A percentile compares a stretch with the other conserved stretches of the same genome.
phyloP scores from a whole-genome alignment of 257 asterid species.

The Capsicum pubescens region DNA sequence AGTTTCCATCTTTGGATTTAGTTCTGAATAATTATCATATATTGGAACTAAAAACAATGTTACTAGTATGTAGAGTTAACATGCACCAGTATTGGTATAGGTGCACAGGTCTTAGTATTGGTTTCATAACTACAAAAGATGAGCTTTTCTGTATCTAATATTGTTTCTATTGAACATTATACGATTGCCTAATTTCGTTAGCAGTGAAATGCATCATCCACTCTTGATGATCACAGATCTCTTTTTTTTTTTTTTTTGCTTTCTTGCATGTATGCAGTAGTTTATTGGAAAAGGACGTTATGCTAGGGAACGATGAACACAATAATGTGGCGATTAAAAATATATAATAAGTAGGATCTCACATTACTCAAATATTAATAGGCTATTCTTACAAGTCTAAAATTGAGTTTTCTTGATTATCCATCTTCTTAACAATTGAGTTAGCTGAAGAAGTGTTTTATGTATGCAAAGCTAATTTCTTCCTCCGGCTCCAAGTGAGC shows the following conservation, averaged over 20 bases:
- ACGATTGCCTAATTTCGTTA: background rate
- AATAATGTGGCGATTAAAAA: background rate
- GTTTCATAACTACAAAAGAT: conserved; percentile 8
- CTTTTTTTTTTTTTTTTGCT: background rate
- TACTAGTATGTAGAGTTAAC: background rate
- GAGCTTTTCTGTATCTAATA: background rate
- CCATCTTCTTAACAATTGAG: background rate
- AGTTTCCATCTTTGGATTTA: conserved; percentile 28
- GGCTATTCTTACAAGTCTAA: background rate
- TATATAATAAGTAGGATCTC: background rate
- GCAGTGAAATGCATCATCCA: conserved; percentile 4
- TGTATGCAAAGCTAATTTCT: conserved; percentile 2
- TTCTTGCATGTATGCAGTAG: background rate
- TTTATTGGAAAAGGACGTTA: background rate
- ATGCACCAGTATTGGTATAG: background rate
- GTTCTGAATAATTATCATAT: background rate
- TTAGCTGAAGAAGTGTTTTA: background rate
- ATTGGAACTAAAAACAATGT: background rate
- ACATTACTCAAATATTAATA: background rate
- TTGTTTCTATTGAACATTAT: conserved; percentile 10
- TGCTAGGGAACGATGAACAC: background rate
- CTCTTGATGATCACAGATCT: background rate
- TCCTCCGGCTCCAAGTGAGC: background rate
- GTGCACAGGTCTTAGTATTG: background rate
- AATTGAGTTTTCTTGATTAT: conserved; percentile 2